Base-by-base conservation (phyloP, 257 asterid species). In the Solanum tacnaense region DNA sequence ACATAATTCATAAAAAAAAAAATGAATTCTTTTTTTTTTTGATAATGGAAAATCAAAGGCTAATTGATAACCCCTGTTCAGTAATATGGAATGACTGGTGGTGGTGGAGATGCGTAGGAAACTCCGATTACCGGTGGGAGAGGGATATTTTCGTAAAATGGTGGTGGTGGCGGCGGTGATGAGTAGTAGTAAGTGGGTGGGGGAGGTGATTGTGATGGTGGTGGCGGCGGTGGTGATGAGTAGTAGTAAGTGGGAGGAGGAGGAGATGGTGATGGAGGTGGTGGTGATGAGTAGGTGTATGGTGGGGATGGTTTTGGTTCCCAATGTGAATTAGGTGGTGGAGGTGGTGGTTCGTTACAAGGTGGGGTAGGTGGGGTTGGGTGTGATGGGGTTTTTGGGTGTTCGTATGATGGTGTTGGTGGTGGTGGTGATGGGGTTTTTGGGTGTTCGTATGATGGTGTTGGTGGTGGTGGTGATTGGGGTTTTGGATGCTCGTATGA, bases 21-120 rank as follows among this genome's bases (percentile, higher is more conserved):
- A 41, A 79, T 13, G 85, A 81, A 81, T 78, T 81, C 41, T 49
- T 34, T 32, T 32, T 71, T 71, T 34, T 20, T 20, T 78, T 15
- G n/a, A 39, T n/a, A 76, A 78, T 78, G 85, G 84, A 44, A 79
- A 79, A 46, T 79, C 65, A 81, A 44, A 79, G 65, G 84, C 23
- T 90, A 79, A 83, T 36, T 44, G 73, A 56, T 72, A 87, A 36
- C 20, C 72, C 35, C 0, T 13, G 74, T 73, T 89, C 62, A 90
- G 83, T 92, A 92, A 81, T 92, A 92, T 58, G 92, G 92, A 84
- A 91, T 89, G 27, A 81, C 60, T 32, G 93, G 93, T 31, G 94
- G 93, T 46, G 94, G 94, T 20, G 94, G 95, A 27, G 94, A 88
- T 84, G 94, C 91, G 58, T 93, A 85, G 13, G 83, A 29, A 52